Evolutionary conservation across 768 basidiomycete genomes (phyloP).

Genomic region (Trametes cinnabarina): DNA sequence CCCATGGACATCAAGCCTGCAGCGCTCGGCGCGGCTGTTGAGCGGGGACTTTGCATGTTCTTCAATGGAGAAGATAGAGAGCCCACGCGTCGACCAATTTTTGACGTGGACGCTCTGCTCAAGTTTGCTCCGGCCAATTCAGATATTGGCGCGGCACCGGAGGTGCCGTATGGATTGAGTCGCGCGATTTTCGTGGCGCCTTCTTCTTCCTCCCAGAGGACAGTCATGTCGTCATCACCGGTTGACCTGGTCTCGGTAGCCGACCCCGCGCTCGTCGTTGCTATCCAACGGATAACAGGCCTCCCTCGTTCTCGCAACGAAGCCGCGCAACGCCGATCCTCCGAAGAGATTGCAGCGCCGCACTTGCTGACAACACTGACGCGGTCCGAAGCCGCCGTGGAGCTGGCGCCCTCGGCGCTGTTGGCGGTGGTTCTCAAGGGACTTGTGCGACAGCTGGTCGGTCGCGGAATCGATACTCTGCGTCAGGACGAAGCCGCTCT

Average conservation of each 20-base stretch:
- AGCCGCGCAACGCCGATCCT: neutral
- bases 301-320: neutral
- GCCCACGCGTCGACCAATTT: constrained; percentile 1
- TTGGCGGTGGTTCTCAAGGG: constrained; percentile 34
- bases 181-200: constrained; percentile 13
- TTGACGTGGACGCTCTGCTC: constrained; percentile 16
- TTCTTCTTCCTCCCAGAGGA: neutral
- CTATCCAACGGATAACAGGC: constrained; percentile 22
- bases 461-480: constrained; percentile 32
- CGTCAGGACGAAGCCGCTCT: constrained; percentile 32
- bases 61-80: constrained; percentile 8
- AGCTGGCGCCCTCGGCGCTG: constrained; percentile 38
- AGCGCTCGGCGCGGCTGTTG: constrained; percentile 4
- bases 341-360: neutral
- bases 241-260: constrained; percentile 27
- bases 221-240: constrained; percentile 1
- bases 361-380: neutral
- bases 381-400: constrained; percentile 21
- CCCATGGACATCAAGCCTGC: constrained; percentile 13
- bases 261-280: constrained; percentile 26
- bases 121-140: neutral
- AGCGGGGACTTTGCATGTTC: constrained; percentile 9
- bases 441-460: constrained; percentile 35
- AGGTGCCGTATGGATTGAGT: constrained; percentile 10
- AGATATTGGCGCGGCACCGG: neutral